A percentile compares a stretch with the other conserved stretches of the same genome.
Evolutionary conservation across 2,329 filamentous ascomycete species (phyloP).

Genomic region (Fusarium sp.): DNA sequence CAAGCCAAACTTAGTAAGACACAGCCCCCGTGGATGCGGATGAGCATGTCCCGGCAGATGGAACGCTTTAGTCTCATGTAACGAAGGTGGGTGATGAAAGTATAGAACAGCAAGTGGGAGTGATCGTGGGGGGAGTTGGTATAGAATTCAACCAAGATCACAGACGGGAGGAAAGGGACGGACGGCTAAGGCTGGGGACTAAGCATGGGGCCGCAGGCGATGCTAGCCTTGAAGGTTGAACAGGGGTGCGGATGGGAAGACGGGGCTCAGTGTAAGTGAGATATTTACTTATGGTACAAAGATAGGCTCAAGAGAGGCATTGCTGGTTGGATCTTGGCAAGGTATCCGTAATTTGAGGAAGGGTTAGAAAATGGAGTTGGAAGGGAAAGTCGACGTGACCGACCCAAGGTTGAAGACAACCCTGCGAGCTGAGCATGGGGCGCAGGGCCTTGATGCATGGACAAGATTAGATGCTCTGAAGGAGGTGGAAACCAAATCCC

Average conservation of each 20-base stretch:
- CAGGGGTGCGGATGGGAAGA: constrained; percentile 39
- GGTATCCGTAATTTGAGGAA: constrained; percentile 22
- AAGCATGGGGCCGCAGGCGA: constrained; percentile 34
- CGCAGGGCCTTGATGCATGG: constrained; percentile 45
- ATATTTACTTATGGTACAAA: constrained; percentile 42
- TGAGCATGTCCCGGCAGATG: constrained; percentile 45
- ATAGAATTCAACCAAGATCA: constrained; percentile 45
- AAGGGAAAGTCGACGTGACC: constrained; percentile 31
- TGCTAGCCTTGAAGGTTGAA: constrained; percentile 43
- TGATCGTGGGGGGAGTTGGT: constrained; percentile 45
- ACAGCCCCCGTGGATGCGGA: constrained; percentile 61
- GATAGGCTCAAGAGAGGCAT: constrained; percentile 49
- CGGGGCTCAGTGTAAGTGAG: constrained; percentile 39
- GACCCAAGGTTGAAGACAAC: constrained; percentile 44
- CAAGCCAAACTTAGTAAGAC: constrained; percentile 61
- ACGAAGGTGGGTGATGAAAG: constrained; percentile 52
- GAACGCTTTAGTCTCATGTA: constrained; percentile 51
- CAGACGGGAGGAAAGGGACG: constrained; percentile 47
- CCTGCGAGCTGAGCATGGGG: constrained; percentile 53
- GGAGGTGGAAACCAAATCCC: constrained; percentile 17
- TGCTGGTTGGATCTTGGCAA: constrained; percentile 39
- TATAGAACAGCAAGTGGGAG: constrained; percentile 44
- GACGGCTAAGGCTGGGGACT: constrained; percentile 41
- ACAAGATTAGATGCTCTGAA: constrained; percentile 38
- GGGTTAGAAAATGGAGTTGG: constrained; percentile 29